Evolutionary conservation across 164 flowering plant species (phyloP), one percentile per base, ranked within the genome.

Genomic region (Kalanchoe fedtschenkoi): DNA sequence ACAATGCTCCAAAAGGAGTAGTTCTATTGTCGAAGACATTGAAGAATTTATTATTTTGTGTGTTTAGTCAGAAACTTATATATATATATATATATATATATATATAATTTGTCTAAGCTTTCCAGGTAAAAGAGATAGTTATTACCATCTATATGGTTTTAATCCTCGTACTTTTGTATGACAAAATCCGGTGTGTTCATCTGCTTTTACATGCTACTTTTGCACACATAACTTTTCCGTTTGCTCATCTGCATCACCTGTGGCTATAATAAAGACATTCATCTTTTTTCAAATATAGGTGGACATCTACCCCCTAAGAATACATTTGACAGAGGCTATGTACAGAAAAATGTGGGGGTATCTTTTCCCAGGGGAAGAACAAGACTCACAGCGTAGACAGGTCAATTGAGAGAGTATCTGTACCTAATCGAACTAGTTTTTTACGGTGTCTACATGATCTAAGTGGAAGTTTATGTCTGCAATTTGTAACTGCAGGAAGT

Each of bases 281-380:
- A 46, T 47, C 42, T 16, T 24, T 63, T 42, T n/a, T 43, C 6
- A 26, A 28, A 30, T 73, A 69, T 51, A 95, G 99, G 99, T 95
- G 32, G 97, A 85, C 56, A 91, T 95, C 55, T 89, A 89, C 75
- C 99, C 99, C 61, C 77, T 95, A 65, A 91, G 82, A 75, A 95
- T 95, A 68, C 91, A 95, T 74, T 80, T 95, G 80, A 89, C 97
- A 3, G 99, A 95, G 76, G 74, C 83, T 55, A 82, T 89, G 91
- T 91, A 91, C 76, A 77, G 85, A 74, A 83, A 84, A 93, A 95
- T 91, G 91, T 95, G 97, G 99, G 93, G 67, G 53, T 95, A 95
- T 69, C 79, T 91, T 53, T 95, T 95, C 69, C 96, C 97, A 28
- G 96, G 87, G 77, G 99, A 95, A 79, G 97, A 95, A 73, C 99